Conservation (phyloP, 768 basidiomycete genomes). For the Mrakia hoshinonis region DNA sequence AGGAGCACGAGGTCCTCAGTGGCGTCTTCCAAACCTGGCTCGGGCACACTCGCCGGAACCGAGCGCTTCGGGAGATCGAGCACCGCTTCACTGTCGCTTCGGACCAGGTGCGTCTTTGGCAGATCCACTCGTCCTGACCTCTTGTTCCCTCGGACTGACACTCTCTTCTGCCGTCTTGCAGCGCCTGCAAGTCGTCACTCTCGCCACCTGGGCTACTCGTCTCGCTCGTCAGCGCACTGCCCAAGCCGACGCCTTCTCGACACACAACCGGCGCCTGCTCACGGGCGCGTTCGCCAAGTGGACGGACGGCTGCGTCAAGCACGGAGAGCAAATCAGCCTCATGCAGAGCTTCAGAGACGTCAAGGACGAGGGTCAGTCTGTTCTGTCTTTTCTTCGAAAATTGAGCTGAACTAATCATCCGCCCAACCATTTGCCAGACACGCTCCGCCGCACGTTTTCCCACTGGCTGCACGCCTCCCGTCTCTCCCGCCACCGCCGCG, state of each 20-base stretch:
- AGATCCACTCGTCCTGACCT: not conserved
- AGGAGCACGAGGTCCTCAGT: constrained; percentile 41
- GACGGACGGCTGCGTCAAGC: constrained; percentile 54
- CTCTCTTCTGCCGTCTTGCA: not conserved
- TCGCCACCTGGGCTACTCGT: not conserved
- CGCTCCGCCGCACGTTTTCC: not conserved
- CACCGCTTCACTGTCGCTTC: not conserved
- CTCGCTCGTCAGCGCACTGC: constrained; percentile 1
- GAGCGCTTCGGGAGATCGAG: not conserved
- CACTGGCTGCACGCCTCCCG: constrained; percentile 8
- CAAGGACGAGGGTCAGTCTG: constrained; percentile 59
- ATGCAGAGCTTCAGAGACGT: constrained; percentile 76
- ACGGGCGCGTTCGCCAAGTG: constrained; percentile 55
- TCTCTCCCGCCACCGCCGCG: constrained; percentile 47
- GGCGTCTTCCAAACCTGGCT: constrained; percentile 37
- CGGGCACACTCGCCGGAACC: not conserved
- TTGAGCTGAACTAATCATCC: too few species aligned
- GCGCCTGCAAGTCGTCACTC: not conserved
- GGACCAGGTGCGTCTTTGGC: not conserved
- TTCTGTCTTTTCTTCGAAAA: constrained; percentile 29
- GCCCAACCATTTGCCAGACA: not conserved
- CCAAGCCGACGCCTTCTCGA: not conserved
- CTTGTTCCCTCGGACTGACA: too few species aligned
- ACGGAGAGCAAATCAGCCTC: constrained; percentile 63
- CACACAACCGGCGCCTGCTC: not conserved